Percentiles rank a stretch among this genome's conserved stretches.
Conservation (phyloP, 805 yeast genomes). For the Lipomyces mesembrius region DNA sequence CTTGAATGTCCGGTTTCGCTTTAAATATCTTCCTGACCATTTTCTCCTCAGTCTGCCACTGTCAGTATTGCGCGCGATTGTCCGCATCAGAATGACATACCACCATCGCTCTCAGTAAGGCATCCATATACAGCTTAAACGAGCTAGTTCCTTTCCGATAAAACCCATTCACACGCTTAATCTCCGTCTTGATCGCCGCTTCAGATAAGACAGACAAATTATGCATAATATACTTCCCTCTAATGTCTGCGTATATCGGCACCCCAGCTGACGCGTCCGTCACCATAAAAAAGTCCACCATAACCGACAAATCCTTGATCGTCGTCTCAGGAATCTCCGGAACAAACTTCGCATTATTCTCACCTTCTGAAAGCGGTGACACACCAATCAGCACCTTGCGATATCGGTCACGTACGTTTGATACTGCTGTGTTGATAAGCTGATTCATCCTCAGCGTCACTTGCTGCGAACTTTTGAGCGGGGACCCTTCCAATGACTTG, state of each 20-base stretch:
- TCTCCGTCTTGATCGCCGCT: constrained; percentile 11
- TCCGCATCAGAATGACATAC: constrained; percentile 7
- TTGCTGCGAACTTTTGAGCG: constrained; percentile 36
- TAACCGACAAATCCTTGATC: constrained; percentile 15
- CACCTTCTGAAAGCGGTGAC: constrained; percentile 8
- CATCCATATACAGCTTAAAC: constrained; percentile 19
- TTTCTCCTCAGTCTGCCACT: constrained; percentile 15
- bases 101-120: constrained; percentile 13
- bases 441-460: constrained; percentile 29
- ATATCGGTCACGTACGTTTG: constrained; percentile 27
- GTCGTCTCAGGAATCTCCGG: constrained; percentile 16
- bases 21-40: constrained; percentile 22
- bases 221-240: constrained; percentile 17
- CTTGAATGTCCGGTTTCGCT: constrained; percentile 13
- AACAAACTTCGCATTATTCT: neutral
- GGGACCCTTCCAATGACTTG: constrained; percentile 39
- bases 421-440: constrained; percentile 28
- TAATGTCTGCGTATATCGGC: constrained; percentile 28
- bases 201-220: constrained; percentile 20
- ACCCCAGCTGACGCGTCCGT: constrained; percentile 22
- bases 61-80: neutral
- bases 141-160: constrained; percentile 29
- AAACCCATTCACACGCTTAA: constrained; percentile 24
- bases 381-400: constrained; percentile 15
- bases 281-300: constrained; percentile 32